phyloP scores from a whole-genome alignment of 345 rosid genomes.

The Luvunga scandens region DNA sequence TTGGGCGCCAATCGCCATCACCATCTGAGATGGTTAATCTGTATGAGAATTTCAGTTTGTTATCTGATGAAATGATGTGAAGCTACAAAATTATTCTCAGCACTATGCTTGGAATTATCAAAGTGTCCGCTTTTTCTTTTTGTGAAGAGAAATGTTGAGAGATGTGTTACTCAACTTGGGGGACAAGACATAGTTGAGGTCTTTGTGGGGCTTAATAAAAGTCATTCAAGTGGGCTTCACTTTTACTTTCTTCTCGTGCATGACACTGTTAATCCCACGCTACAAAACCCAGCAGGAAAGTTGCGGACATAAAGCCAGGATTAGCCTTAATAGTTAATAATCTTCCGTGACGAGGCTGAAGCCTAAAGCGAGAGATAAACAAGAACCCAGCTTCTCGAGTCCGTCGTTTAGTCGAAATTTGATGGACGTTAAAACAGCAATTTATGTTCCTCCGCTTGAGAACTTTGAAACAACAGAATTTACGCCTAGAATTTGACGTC shows the following conservation, averaged over 20 bases:
- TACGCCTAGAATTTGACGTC: too few species aligned
- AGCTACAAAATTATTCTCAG: conserved; percentile 11
- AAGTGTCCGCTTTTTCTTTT: conserved; percentile 8
- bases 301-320: background rate
- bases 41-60: conserved; percentile 7
- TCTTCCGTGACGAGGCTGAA: background rate
- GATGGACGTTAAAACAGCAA: too few species aligned
- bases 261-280: background rate
- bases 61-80: conserved; percentile 7
- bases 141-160: conserved; percentile 15
- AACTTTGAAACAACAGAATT: too few species aligned
- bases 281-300: background rate
- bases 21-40: background rate
- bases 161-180: conserved; percentile 21
- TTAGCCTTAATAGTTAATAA: background rate
- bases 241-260: conserved; percentile 3
- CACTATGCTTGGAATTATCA: conserved; percentile 18
- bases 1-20: conserved; percentile 17
- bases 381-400: too few species aligned
- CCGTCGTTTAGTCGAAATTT: too few species aligned
- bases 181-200: conserved; percentile 33
- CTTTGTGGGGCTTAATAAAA: conserved; percentile 23
- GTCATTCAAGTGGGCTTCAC: conserved; percentile 19
- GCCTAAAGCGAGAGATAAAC: too few species aligned
- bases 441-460: too few species aligned